These are phyloP conservation scores for Asparagopsis taxiformis DNA, from an alignment of 31 red algal genomes.

Conservation along the genomic window DNA sequence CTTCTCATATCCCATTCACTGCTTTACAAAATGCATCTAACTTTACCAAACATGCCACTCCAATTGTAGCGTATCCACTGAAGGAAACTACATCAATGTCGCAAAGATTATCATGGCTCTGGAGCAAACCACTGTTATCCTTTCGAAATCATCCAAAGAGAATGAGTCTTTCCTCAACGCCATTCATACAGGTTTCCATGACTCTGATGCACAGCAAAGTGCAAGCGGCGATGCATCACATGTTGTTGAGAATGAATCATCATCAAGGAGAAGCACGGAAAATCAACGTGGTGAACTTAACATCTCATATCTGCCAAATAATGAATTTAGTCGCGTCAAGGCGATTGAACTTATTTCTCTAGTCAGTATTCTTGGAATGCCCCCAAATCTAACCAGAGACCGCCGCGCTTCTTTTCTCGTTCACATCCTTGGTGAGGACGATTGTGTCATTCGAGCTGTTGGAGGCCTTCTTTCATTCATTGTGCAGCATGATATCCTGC, in stretches of 20 bases:
- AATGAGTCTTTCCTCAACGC: constrained; percentile 36
- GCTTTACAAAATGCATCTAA: too few species aligned
- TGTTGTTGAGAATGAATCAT: not conserved
- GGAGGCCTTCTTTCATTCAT: constrained; percentile 67
- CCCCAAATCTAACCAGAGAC: constrained; percentile 12
- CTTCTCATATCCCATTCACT: too few species aligned
- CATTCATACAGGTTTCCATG: constrained; percentile 1
- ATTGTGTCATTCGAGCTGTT: constrained; percentile 39
- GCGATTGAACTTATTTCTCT: constrained; percentile 36
- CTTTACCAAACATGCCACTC: not conserved
- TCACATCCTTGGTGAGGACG: constrained; percentile 54
- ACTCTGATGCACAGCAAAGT: not conserved
- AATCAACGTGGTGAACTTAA: not conserved
- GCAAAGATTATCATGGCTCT: constrained; percentile 10
- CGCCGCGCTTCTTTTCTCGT: constrained; percentile 31
- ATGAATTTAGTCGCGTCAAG: constrained; percentile 46
- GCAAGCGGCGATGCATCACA: not conserved
- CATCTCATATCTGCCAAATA: constrained; percentile 43
- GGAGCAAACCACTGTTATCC: constrained; percentile 28
- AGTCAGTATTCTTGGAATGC: constrained; percentile 45
- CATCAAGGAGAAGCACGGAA: not conserved
- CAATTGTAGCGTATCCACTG: constrained; percentile 34
- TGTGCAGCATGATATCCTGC: constrained; percentile 50
- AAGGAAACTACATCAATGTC: constrained; percentile 25
- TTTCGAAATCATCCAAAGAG: constrained; percentile 25